These are phyloP conservation scores for Nakataea oryzae DNA, from an alignment of 2,329 filamentous ascomycete species.

Conservation along the genomic window DNA sequence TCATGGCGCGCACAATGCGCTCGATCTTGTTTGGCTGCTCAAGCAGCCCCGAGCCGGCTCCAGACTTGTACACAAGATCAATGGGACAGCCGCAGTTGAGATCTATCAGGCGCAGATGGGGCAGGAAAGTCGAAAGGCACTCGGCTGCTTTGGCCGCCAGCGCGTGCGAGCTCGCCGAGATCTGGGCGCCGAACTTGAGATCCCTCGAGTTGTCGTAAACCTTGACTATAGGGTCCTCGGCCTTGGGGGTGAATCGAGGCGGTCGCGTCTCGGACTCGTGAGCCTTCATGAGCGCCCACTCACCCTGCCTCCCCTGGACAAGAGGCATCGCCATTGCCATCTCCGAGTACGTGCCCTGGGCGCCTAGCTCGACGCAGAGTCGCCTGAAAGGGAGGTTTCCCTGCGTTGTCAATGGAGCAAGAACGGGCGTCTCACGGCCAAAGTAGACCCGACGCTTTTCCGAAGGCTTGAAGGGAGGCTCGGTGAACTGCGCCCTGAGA, in stretches of 20 bases:
- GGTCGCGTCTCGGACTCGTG: conserved; percentile 72
- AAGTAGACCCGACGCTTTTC: conserved; percentile 95
- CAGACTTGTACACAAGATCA: conserved; percentile 80
- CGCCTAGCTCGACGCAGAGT: conserved; percentile 79
- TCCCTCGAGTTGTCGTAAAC: conserved; percentile 77
- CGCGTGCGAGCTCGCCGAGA: conserved; percentile 88
- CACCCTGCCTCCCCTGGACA: conserved; percentile 78
- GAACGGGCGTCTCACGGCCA: conserved; percentile 78
- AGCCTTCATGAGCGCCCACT: conserved; percentile 92
- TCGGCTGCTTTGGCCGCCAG: conserved; percentile 82
- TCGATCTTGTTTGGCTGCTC: conserved; percentile 81
- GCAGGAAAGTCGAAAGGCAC: conserved; percentile 63
- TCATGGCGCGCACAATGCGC: conserved; percentile 95
- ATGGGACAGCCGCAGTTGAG: conserved; percentile 97
- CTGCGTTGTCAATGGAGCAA: conserved; percentile 94
- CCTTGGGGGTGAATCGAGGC: conserved; percentile 52
- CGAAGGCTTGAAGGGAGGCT: conserved; percentile 78
- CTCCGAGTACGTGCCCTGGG: conserved; percentile 91
- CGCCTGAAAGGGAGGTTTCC: conserved; percentile 92
- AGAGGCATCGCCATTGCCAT: conserved; percentile 93
- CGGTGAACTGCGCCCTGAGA: conserved; percentile 66
- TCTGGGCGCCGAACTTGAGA: conserved; percentile 83
- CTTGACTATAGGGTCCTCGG: conserved; percentile 44
- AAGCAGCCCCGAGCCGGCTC: conserved; percentile 85
- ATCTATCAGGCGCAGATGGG: conserved; percentile 81